Conservation (phyloP, 352 stramenopile genomes). For the Phytophthora cajani region DNA sequence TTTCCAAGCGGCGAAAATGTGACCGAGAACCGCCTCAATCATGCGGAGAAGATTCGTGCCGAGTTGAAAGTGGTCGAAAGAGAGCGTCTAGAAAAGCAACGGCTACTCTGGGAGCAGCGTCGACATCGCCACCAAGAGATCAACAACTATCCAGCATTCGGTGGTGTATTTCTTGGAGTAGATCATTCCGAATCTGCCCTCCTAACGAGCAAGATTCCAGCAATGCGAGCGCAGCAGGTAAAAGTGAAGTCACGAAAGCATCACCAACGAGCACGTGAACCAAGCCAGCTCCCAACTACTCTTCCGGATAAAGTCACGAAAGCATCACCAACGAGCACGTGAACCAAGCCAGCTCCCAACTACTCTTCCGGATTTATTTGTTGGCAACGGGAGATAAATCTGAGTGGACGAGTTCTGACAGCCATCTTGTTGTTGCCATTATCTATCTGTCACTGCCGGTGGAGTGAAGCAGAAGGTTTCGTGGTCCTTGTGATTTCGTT, state of each 20-base stretch:
- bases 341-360: constrained; percentile 19
- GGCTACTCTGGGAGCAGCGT: constrained; percentile 49
- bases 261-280: constrained; percentile 7
- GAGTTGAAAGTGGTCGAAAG: constrained; percentile 53
- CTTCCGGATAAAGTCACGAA: no score
- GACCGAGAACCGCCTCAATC: constrained; percentile 40
- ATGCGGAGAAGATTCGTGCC: constrained; percentile 47
- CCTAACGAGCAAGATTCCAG: background rate
- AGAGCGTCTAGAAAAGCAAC: constrained; percentile 54
- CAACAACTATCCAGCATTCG: constrained; percentile 9
- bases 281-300: constrained; percentile 19
- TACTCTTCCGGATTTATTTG: constrained; percentile 37
- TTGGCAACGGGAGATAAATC: constrained; percentile 27
- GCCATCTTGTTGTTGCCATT: no score
- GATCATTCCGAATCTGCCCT: background rate
- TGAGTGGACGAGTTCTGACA: no score
- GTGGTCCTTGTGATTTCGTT: no score
- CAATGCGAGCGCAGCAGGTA: constrained; percentile 11
- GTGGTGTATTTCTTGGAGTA: constrained; percentile 13
- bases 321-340: constrained; percentile 4
- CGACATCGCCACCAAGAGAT: constrained; percentile 37
- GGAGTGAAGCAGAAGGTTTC: no score
- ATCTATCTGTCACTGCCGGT: no score
- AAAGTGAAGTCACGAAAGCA: constrained; percentile 31
- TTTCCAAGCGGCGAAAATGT: constrained; percentile 18